Evolutionary conservation across 768 basidiomycete genomes (phyloP), one percentile per base, ranked within the genome.

Genomic region (Kwoniella sp.): DNA sequence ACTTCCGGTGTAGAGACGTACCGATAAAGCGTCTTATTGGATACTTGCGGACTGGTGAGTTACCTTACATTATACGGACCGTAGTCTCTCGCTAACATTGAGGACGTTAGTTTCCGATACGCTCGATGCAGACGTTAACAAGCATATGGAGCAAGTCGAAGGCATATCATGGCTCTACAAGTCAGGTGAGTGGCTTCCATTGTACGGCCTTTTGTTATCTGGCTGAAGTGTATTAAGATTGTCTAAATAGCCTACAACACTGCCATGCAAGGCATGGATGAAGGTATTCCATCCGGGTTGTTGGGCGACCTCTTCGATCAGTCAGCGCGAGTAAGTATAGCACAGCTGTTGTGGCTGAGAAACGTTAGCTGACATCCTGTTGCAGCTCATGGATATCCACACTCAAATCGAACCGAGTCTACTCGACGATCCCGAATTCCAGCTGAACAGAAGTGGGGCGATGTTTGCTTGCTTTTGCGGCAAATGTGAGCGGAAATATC

Each of bases 391-490:
- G n/a, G 25, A 33, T 29, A 29, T 19, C 19, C 49, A 58, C 33
- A 15, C n/a, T 0, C 13, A 36, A 8, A 10, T 58, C 5, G 10
- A 36, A n/a, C 17, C 24, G 12, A 29, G 22, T 17, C 40, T 44
- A 4, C 17, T 8, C 3, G 12, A 21, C 19, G 60, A 62, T 33
- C 5, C 10, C 2, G 25, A 15, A 10, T n/a, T 55, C 2, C 25
- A 48, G 44, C 24, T 29, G 0, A 55, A 27, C 24, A 37, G 54
- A 10, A 44, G 25, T 33, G 36, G n/a, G n/a, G 40, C 60, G 15
- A 62, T 48, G 53, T 62, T 62, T 49, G 44, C 60, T 15, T 62
- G 60, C 30, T 48, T 62, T 19, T 46, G 40, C 25, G 60, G 60
- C 7, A 62, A 62, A 33, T 9, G 52, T 62, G 26, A 29, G 56